Evolutionary conservation across 1,139 yeast genomes (phyloP).

Genomic region (Blastobotrys petasosporus): DNA sequence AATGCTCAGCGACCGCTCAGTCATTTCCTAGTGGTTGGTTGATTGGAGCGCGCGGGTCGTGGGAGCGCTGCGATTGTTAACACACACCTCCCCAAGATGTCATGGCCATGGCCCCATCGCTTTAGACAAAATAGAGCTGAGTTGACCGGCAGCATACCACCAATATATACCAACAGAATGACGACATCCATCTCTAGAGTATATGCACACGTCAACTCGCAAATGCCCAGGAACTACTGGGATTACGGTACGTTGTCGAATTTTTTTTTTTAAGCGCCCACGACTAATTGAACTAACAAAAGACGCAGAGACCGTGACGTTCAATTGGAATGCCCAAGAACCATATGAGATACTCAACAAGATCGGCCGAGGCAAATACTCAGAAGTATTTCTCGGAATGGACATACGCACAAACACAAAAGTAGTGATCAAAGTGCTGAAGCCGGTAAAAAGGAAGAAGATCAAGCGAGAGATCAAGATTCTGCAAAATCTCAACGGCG

Average conservation of each 20-base stretch:
- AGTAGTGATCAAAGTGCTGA: conserved; percentile 78
- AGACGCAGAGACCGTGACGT: conserved; percentile 34
- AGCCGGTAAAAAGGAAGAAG: conserved; percentile 90
- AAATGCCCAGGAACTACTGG: conserved; percentile 78
- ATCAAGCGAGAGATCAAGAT: conserved; percentile 88
- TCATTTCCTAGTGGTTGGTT: too few species aligned
- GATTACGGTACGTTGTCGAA: conserved; percentile 48
- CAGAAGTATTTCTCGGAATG: conserved; percentile 80
- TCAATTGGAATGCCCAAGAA: conserved; percentile 51
- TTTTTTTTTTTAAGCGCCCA: background rate
- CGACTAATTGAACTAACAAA: background rate
- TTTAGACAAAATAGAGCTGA: too few species aligned
- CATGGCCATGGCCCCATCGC: background rate
- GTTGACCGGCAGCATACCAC: too few species aligned
- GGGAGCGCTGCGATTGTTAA: too few species aligned
- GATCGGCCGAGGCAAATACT: conserved; percentile 90
- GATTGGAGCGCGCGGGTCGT: too few species aligned
- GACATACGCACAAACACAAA: conserved; percentile 33
- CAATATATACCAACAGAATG: conserved; percentile 3
- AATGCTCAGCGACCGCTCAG: too few species aligned
- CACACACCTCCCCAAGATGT: too few species aligned
- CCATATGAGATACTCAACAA: conserved; percentile 81
- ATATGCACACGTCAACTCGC: conserved; percentile 71
- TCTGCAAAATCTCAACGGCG: conserved; percentile 70
- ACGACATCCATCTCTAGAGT: conserved; percentile 60